phyloP scores from a whole-genome alignment of 2,329 filamentous ascomycete species.

The Calycina herbarum region DNA sequence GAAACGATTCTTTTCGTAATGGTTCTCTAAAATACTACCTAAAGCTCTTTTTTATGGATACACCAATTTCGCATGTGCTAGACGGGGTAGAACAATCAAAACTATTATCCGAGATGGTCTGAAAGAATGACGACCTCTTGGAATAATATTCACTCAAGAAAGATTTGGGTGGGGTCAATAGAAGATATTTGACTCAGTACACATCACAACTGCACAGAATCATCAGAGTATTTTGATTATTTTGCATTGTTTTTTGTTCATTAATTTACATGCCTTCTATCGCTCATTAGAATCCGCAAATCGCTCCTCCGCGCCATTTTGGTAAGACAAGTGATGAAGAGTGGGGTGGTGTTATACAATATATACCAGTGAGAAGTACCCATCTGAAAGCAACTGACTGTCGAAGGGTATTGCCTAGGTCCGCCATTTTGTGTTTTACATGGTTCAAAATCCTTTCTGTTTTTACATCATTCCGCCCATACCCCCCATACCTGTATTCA shows the following conservation, averaged over 20 bases:
- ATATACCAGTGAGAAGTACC: conserved; percentile 12
- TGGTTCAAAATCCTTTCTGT: conserved; percentile 22
- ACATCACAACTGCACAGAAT: background rate
- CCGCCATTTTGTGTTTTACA: conserved; percentile 32
- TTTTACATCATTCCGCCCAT: conserved; percentile 41
- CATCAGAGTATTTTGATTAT: conserved; percentile 11
- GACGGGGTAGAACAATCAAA: too few relatives aligned
- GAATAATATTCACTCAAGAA: too few relatives aligned
- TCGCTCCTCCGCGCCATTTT: conserved; percentile 33
- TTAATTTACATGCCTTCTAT: conserved; percentile 33
- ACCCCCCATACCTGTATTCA: conserved; percentile 39
- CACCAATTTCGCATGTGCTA: too few relatives aligned
- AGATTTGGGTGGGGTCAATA: too few relatives aligned
- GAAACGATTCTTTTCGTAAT: background rate
- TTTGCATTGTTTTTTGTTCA: conserved; percentile 31
- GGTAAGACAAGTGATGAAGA: conserved; percentile 35
- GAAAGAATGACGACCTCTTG: too few relatives aligned
- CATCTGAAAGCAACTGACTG: background rate
- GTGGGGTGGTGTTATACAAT: conserved; percentile 37
- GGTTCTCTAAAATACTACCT: too few relatives aligned
- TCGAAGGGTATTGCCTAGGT: background rate
- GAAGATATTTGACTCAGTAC: too few relatives aligned
- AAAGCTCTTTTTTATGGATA: too few relatives aligned
- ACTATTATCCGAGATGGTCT: too few relatives aligned
- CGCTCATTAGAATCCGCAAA: conserved; percentile 28